A percentile compares a stretch with the other conserved stretches of the same genome.
Conservation (phyloP, 352 stramenopile genomes). For the Pythium myriotylum region DNA sequence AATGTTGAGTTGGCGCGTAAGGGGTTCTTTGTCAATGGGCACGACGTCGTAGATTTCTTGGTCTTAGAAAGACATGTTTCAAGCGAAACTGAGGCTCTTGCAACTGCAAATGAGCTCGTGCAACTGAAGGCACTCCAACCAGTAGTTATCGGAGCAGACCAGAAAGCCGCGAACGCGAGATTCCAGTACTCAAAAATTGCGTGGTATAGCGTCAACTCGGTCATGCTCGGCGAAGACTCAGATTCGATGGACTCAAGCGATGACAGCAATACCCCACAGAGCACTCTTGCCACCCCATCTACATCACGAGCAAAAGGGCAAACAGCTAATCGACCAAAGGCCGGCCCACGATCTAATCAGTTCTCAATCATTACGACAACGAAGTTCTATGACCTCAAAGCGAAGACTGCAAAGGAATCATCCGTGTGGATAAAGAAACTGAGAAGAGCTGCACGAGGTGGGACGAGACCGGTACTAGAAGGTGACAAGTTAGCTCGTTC, state of each 20-base stretch:
- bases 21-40: conserved; percentile 79
- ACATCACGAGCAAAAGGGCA: conserved; percentile 30
- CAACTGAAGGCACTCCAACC: conserved; percentile 66
- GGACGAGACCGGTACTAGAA: conserved; percentile 17
- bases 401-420: conserved; percentile 71
- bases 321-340: conserved; percentile 25
- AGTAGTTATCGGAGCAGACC: conserved; percentile 25
- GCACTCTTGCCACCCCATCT: conserved; percentile 29
- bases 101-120: conserved; percentile 77
- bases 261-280: conserved; percentile 32
- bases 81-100: conserved; percentile 65
- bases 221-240: conserved; percentile 71
- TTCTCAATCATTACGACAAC: conserved; percentile 88
- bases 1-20: conserved; percentile 46
- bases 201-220: conserved; percentile 83
- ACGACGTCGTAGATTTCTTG: conserved; percentile 78
- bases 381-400: conserved; percentile 87
- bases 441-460: conserved; percentile 58
- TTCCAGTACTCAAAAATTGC: conserved; percentile 81
- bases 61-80: conserved; percentile 55
- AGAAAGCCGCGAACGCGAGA: conserved; percentile 22
- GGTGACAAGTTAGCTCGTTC: conserved; percentile 20
- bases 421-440: conserved; percentile 72
- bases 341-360: conserved; percentile 57
- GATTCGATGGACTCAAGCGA: conserved; percentile 76